Percentiles rank a stretch among this genome's conserved stretches.
Conservation (phyloP, 2,329 filamentous ascomycete genomes). For the Fulvia fulva region DNA sequence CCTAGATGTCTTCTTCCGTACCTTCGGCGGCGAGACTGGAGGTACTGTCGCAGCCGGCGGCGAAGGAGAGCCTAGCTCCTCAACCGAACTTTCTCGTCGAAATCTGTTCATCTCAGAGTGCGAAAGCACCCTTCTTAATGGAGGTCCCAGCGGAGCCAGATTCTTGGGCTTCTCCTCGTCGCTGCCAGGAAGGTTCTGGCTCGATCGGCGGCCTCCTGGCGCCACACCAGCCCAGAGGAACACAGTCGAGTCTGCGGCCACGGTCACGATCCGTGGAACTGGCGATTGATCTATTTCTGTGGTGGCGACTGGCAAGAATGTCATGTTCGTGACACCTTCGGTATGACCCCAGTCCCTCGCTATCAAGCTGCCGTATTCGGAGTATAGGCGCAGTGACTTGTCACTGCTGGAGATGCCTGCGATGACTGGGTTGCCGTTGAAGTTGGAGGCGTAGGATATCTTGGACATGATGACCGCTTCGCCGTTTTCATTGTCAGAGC, state of each 20-base stretch:
- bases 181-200: not conserved
- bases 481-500: constrained; percentile 70
- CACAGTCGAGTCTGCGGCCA: constrained; percentile 49
- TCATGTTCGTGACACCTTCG: constrained; percentile 83
- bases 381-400: constrained; percentile 90
- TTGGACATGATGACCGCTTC: constrained; percentile 83
- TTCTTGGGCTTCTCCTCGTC: not conserved
- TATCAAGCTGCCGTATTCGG: constrained; percentile 72
- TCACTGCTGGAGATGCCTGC: constrained; percentile 90
- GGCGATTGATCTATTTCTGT: constrained; percentile 37
- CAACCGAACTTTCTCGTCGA: constrained; percentile 45
- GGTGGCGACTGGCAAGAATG: constrained; percentile 51
- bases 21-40: constrained; percentile 47
- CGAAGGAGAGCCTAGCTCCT: constrained; percentile 36
- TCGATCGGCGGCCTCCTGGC: not conserved
- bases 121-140: constrained; percentile 79
- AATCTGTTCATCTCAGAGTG: constrained; percentile 84
- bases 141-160: constrained; percentile 57
- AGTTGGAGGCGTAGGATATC: constrained; percentile 59
- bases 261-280: constrained; percentile 41
- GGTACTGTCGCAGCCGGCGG: constrained; percentile 42
- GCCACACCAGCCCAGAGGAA: constrained; percentile 41
- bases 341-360: constrained; percentile 94
- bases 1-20: constrained; percentile 55
- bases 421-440: constrained; percentile 62